Evolutionary conservation across 2,329 filamentous ascomycete species (phyloP).

Genomic region (Talaromyces sp.): DNA sequence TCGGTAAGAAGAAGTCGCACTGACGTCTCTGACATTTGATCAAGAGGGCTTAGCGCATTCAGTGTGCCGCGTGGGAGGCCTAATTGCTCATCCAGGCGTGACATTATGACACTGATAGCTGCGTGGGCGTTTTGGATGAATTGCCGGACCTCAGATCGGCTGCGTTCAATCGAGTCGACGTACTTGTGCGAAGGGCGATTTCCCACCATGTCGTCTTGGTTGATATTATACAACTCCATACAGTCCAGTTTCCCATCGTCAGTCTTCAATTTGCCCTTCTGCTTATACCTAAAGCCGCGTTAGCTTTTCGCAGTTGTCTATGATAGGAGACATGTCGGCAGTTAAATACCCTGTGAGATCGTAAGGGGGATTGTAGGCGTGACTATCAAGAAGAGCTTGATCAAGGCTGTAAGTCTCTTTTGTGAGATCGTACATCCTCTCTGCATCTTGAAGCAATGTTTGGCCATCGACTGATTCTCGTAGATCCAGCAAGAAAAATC

Average conservation of each 20-base stretch:
- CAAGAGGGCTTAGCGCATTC: slow-evolving; percentile 23
- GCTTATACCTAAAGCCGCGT: slow-evolving; percentile 17
- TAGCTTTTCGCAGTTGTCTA: background rate
- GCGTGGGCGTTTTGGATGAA: background rate
- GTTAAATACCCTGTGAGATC: slow-evolving; percentile 7
- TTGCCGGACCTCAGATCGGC: background rate
- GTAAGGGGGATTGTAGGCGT: slow-evolving; percentile 10
- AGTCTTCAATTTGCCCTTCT: slow-evolving; percentile 14
- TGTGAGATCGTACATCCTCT: slow-evolving; percentile 41
- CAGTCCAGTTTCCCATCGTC: slow-evolving; percentile 30
- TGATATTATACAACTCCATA: slow-evolving; percentile 34
- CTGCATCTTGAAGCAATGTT: slow-evolving; percentile 42
- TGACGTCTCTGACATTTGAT: slow-evolving; percentile 28
- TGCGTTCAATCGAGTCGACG: slow-evolving; percentile 11
- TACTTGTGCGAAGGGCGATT: slow-evolving; percentile 17
- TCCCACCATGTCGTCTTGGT: slow-evolving; percentile 34
- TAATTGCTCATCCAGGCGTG: slow-evolving; percentile 28
- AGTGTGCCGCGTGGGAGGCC: slow-evolving; percentile 30
- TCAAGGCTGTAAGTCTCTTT: slow-evolving; percentile 7
- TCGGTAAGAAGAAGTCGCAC: slow-evolving; percentile 24
- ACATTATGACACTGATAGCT: slow-evolving; percentile 12
- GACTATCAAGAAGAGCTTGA: slow-evolving; percentile 7
- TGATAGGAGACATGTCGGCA: background rate
- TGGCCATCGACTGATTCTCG: slow-evolving; percentile 29
- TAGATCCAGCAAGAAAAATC: slow-evolving; percentile 58